Base-by-base conservation (phyloP, 2,329 filamentous ascomycete genomes). In the Tolypocladium nubicola region DNA sequence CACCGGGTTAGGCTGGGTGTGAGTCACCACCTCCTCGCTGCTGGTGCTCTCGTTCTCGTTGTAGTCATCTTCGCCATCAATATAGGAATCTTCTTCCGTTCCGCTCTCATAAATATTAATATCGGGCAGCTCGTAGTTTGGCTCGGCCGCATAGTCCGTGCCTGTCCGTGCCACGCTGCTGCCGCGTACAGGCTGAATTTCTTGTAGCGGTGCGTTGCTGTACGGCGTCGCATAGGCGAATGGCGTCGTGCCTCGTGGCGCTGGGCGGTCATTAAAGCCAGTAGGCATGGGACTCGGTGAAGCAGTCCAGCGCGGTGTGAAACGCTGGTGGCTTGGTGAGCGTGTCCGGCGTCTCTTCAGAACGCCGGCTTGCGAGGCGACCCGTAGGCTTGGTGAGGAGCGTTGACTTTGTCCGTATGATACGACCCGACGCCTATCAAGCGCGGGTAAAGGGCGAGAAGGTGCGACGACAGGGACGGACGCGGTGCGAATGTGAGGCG, bases 201-300 rank as follows among this genome's bases (percentile, higher is more conserved):
- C 77, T 14, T 75, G 68, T 10, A 72, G 68, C 1, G 82, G 77
- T 4, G 76, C 81, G 60, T 84, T 86, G 65, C 87, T 90, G 66
- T 86, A 79, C 0, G 88, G 88, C 0, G 88, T 92, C 3, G 87
- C 86, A 65, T 91, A 91, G n/a, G 84, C 85, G 61, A 84, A 84
- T 0, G 86, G 87, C 0, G 80, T 83, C 14, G 75, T 76, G 16
- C 69, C 70, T 2, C 61, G 58, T 19, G 37, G 26, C 19, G 49
- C 38, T 63, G 68, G 62, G 55, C 68, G 68, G 50, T 75, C 71
- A 7, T 66, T 67, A 5, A 70, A 57, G 4, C 66, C 66, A 38
- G 71, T 65, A 4, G 71, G 72, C 60, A 72, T 68, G 5, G 76
- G 73, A 64, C 71, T 81, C 53, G 71, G 77, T 57, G 71, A 81